These are phyloP conservation scores for Picea sitchensis DNA, from an alignment of 75 land plant species.

Conservation along the genomic window DNA sequence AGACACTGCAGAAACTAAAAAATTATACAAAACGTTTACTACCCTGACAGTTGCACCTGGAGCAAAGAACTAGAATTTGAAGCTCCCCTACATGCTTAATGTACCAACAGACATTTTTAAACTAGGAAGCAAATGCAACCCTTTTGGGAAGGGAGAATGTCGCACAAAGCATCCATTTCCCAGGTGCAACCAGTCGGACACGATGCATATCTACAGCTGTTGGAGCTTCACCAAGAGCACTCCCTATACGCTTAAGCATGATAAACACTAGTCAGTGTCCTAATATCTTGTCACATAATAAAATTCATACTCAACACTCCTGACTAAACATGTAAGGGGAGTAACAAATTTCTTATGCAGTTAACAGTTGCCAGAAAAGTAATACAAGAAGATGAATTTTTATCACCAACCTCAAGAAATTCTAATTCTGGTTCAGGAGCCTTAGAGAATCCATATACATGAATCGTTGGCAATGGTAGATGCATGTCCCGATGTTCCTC, in stretches of 20 bases:
- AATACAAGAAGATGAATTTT: neutral
- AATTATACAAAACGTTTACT: neutral
- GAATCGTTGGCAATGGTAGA: conserved; percentile 56
- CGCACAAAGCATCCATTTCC: conserved; percentile 93
- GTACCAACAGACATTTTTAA: neutral
- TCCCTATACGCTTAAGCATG: conserved; percentile 53
- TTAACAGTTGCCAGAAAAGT: neutral
- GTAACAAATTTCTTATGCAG: neutral
- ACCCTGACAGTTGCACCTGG: neutral
- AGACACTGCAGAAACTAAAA: no score
- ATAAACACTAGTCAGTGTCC: neutral
- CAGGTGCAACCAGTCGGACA: conserved; percentile 88
- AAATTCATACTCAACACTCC: neutral
- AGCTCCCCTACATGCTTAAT: neutral
- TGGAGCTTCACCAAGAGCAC: conserved; percentile 37
- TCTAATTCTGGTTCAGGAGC: conserved; percentile 74
- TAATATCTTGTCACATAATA: neutral
- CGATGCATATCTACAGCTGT: conserved; percentile 54
- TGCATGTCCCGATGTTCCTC: conserved; percentile 15
- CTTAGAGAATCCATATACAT: conserved; percentile 94
- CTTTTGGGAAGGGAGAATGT: conserved; percentile 68
- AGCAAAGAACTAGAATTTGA: neutral
- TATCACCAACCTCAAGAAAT: conserved; percentile 61
- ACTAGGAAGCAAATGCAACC: conserved; percentile 41
- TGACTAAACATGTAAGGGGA: neutral